Base-by-base conservation (phyloP, 495 filamentous ascomycete genomes). In the Achaetomiella virescens region DNA sequence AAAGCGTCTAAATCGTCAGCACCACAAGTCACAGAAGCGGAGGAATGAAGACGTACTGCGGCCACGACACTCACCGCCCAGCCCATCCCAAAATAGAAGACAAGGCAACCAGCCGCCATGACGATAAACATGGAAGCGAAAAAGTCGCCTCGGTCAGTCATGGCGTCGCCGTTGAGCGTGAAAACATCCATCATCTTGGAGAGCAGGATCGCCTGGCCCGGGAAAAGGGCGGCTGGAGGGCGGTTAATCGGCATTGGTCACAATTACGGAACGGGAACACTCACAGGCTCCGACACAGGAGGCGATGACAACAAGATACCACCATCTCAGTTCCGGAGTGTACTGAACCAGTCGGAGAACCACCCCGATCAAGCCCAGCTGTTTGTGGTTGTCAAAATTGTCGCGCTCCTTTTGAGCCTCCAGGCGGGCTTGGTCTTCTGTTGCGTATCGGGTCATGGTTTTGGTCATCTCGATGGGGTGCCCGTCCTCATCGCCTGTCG, bases 51-150 rank as follows among this genome's bases (percentile, higher is more conserved):
- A 1, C 37, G 9, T 54, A 54, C 63, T 56, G 66, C 66, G 3
- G 60, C 52, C 24, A 73, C 54, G 40, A 80, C 70, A 49, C 68
- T 75, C 11, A 62, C 51, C 38, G 80, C 73, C 50, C 47, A 72
- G 33, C 78, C 80, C 6, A 81, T 43, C 0, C 61, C 27, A 18
- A 66, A 66, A 46, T 82, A 82, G 48, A 63, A 69, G 3, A 70
- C 43, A 0, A 71, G 64, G 14, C 72, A 66, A 20, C 58, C 70
- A 0, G 77, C 61, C 2, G 77, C 76, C 3, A 82, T 61, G 15
- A 80, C 62, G 45, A 83, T 74, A 57, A 82, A 83, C 77, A 82
- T 81, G 54, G 78, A 62, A 0, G 78, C 68, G 68, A 72, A 83
- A 54, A 81, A 82, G 52, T 83, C 76, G 21, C 70, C 72, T 18